phyloP scores from a whole-genome alignment of 257 asterid genomes.

The Gentiana macrophylla region DNA sequence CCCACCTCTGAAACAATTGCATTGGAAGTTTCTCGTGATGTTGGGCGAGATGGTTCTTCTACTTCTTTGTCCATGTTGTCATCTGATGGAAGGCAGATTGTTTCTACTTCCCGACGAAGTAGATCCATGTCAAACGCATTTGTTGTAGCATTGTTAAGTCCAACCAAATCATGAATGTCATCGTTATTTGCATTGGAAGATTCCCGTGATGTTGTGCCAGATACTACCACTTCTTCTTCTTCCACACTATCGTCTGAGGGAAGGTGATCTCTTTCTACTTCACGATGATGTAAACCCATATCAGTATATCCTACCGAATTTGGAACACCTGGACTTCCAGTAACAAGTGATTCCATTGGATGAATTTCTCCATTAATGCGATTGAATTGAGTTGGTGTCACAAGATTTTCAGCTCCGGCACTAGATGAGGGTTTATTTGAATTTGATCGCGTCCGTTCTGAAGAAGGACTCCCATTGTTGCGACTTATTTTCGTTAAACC shows the following conservation, averaged over 20 bases:
- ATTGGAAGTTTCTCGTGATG: slow-evolving; percentile 31
- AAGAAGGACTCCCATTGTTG: slow-evolving; percentile 30
- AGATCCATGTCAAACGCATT: slow-evolving; percentile 34
- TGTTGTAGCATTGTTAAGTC: slow-evolving; percentile 11
- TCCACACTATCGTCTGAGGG: neutral
- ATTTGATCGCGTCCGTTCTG: slow-evolving; percentile 18
- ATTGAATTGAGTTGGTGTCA: slow-evolving; percentile 19
- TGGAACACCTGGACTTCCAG: neutral
- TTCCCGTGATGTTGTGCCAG: slow-evolving; percentile 25
- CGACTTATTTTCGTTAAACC: slow-evolving; percentile 66
- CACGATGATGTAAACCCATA: slow-evolving; percentile 25
- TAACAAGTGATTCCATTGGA: slow-evolving; percentile 22
- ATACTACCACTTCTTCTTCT: neutral
- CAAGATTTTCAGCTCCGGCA: slow-evolving; percentile 16
- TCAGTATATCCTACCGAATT: slow-evolving; percentile 1
- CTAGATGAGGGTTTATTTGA: slow-evolving; percentile 38
- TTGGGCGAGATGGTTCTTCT: slow-evolving; percentile 10
- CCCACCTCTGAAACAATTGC: slow-evolving; percentile 14
- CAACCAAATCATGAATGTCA: neutral
- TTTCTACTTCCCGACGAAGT: slow-evolving; percentile 27
- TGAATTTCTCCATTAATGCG: slow-evolving; percentile 20
- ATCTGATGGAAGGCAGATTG: slow-evolving; percentile 22
- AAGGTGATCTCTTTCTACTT: slow-evolving; percentile 28
- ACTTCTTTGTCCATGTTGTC: slow-evolving; percentile 54
- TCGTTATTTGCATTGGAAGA: slow-evolving; percentile 16